Evolutionary conservation across 2,329 filamentous ascomycete genomes (phyloP).

Genomic region (Alternaria panax): DNA sequence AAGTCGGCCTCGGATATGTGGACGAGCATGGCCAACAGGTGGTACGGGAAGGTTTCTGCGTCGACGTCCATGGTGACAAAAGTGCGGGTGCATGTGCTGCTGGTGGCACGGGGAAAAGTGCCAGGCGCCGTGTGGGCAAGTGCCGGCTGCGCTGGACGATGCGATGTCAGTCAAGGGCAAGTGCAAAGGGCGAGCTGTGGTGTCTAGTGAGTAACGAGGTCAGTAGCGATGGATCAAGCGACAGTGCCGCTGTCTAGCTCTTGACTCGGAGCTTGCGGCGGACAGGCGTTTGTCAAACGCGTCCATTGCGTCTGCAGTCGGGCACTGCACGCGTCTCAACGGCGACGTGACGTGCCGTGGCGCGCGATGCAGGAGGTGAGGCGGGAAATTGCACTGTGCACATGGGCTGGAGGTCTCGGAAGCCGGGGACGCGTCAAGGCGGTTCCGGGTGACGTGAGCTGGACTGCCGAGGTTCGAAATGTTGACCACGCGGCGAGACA

Average conservation of each 20-base stretch:
- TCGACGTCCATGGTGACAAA: conserved; percentile 63
- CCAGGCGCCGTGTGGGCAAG: not conserved
- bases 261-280: conserved; percentile 10
- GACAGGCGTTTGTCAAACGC: conserved; percentile 19
- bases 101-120: not conserved
- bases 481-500: conserved; percentile 26
- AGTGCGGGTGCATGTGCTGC: conserved; percentile 4
- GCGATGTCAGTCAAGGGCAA: conserved; percentile 2
- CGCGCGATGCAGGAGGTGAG: not conserved
- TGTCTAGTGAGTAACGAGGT: conserved; percentile 21
- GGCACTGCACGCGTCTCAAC: not conserved
- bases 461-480: conserved; percentile 27
- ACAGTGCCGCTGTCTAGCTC: conserved; percentile 11
- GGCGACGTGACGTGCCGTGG: not conserved
- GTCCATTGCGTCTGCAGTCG: not conserved
- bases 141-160: not conserved
- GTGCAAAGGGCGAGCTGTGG: conserved; percentile 11
- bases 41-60: conserved; percentile 56
- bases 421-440: conserved; percentile 25
- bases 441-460: conserved; percentile 11
- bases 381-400: conserved; percentile 8
- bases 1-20: conserved; percentile 67
- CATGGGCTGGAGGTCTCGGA: conserved; percentile 5
- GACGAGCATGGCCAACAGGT: conserved; percentile 64
- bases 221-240: conserved; percentile 24